Evolutionary conservation across 2,329 filamentous ascomycete species (phyloP).

Genomic region (Cladosporium phlei): DNA sequence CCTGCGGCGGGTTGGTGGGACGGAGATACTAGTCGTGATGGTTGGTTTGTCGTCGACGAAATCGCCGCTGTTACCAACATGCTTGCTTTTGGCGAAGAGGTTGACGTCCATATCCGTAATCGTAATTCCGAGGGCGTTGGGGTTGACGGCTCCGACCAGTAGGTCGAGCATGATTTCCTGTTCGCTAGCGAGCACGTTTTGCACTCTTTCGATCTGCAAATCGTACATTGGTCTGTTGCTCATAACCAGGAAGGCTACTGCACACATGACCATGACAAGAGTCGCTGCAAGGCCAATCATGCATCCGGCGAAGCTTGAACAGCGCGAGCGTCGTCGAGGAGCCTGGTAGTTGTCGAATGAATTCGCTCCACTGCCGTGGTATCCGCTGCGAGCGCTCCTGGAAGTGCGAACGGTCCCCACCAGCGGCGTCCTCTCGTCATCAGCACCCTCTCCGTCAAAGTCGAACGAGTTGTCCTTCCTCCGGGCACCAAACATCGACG

Average conservation of each 20-base stretch:
- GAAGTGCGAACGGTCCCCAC: conserved; percentile 61
- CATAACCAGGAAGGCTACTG: conserved; percentile 83
- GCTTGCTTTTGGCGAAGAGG: conserved; percentile 89
- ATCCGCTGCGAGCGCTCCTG: conserved; percentile 56
- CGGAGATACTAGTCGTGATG: conserved; percentile 5
- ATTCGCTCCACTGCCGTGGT: conserved; percentile 4
- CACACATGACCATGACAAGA: conserved; percentile 74
- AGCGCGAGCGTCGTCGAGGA: conserved; percentile 19
- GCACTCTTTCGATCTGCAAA: conserved; percentile 73
- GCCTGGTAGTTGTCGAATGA: conserved; percentile 38
- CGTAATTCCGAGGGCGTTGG: conserved; percentile 83
- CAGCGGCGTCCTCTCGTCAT: conserved; percentile 82
- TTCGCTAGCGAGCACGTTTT: conserved; percentile 87
- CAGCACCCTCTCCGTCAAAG: conserved; percentile 72
- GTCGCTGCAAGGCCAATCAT: conserved; percentile 78
- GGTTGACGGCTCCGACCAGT: conserved; percentile 81
- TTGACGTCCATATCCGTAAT: conserved; percentile 84
- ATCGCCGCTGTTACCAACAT: conserved; percentile 46
- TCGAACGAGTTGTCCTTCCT: conserved; percentile 66
- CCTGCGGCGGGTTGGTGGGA: not conserved
- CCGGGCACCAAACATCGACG: conserved; percentile 37
- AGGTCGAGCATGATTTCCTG: conserved; percentile 94
- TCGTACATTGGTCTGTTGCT: conserved; percentile 81
- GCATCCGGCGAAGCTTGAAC: conserved; percentile 75
- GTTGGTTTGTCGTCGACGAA: not conserved